Evolutionary conservation across 1,284 basidiomycete genomes (phyloP).

Genomic region (Trametes sp.): DNA sequence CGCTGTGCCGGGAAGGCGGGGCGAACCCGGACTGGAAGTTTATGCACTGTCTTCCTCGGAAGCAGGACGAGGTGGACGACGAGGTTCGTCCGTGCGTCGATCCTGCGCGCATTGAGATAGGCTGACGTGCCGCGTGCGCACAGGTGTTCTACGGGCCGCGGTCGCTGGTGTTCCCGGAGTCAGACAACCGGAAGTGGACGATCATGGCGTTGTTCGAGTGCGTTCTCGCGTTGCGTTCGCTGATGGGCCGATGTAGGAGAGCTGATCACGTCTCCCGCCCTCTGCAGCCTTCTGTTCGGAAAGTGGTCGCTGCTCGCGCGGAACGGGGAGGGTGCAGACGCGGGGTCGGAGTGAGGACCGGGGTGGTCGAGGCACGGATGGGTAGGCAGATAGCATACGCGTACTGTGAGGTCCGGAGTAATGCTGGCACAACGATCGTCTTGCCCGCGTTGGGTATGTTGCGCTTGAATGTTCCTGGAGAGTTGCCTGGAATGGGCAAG

Average conservation of each 20-base stretch:
- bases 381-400: background rate
- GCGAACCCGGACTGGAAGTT: slow-evolving; percentile 94
- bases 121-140: slow-evolving; percentile 9
- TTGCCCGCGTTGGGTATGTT: slow-evolving; percentile 12
- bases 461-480: slow-evolving; percentile 10
- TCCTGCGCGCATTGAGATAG: slow-evolving; percentile 4
- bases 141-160: slow-evolving; percentile 82
- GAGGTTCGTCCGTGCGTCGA: slow-evolving; percentile 60
- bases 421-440: slow-evolving; percentile 21
- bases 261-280: slow-evolving; percentile 11
- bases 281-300: slow-evolving; percentile 54
- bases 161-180: slow-evolving; percentile 78
- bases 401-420: slow-evolving; percentile 2
- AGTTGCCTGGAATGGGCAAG: slow-evolving; percentile 7
- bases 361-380: background rate
- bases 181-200: slow-evolving; percentile 94
- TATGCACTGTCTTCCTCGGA: slow-evolving; percentile 95
- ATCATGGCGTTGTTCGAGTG: slow-evolving; percentile 90
- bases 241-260: slow-evolving; percentile 8
- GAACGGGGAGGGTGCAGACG: slow-evolving; percentile 5
- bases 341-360: slow-evolving; percentile 3
- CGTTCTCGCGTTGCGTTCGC: slow-evolving; percentile 43
- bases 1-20: slow-evolving; percentile 78
- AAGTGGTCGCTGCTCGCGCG: slow-evolving; percentile 50
- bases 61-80: slow-evolving; percentile 93